Conservation (phyloP, 257 asterid species). For the Jaltomata sinuosa region DNA sequence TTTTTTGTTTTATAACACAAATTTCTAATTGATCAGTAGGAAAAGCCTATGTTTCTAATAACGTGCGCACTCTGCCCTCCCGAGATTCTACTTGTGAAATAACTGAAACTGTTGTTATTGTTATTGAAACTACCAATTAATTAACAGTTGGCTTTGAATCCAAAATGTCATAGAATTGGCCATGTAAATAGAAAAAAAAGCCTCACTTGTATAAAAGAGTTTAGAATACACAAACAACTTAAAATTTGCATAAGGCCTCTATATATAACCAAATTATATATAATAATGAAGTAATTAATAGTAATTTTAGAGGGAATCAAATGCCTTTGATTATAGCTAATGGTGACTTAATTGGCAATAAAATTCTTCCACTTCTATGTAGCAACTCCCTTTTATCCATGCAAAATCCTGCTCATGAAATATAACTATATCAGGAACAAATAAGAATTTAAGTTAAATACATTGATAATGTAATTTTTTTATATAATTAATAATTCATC, state of each 20-base stretch:
- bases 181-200: not conserved
- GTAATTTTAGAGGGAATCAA: not conserved
- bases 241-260: not conserved
- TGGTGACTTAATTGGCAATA: not conserved
- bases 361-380: not conserved
- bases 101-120: too few species aligned
- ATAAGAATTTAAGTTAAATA: not conserved
- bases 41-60: too few species aligned
- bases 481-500: not conserved
- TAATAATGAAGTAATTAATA: not conserved
- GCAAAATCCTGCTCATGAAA: not conserved
- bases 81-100: too few species aligned
- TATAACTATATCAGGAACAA: not conserved
- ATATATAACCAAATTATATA: not conserved
- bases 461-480: not conserved
- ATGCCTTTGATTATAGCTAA: not conserved
- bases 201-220: not conserved
- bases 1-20: too few species aligned
- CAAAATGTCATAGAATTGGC: not conserved
- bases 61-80: too few species aligned
- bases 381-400: not conserved
- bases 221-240: not conserved
- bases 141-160: not conserved
- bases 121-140: too few species aligned
- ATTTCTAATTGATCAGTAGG: too few species aligned